Evolutionary conservation across 352 stramenopile genomes (phyloP).

Genomic region (Phytopythium vexans): DNA sequence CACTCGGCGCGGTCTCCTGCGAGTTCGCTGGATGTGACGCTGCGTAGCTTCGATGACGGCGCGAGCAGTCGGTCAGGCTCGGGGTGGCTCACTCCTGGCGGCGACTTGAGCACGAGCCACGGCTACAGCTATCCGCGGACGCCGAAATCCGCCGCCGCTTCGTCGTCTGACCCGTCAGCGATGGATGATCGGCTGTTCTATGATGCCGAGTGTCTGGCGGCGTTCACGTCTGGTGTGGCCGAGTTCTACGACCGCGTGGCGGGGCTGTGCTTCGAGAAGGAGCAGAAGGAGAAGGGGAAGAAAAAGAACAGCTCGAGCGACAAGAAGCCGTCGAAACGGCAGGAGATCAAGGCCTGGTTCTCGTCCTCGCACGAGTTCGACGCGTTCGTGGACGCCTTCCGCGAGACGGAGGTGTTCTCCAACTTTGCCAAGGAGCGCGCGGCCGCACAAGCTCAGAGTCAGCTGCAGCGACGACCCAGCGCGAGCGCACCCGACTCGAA

Average conservation of each 20-base stretch:
- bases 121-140: not conserved
- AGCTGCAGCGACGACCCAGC: conserved; percentile 29
- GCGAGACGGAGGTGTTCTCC: conserved; percentile 43
- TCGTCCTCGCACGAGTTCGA: conserved; percentile 82
- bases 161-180: conserved; percentile 13
- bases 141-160: not conserved
- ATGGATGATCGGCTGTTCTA: conserved; percentile 61
- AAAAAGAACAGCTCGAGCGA: conserved; percentile 39
- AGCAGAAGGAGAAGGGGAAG: conserved; percentile 50
- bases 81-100: conserved; percentile 18
- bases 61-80: conserved; percentile 38
- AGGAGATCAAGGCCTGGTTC: conserved; percentile 86
- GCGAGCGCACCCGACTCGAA: conserved; percentile 31
- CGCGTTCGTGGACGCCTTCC: conserved; percentile 74
- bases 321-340: conserved; percentile 60
- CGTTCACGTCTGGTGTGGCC: conserved; percentile 50
- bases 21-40: conserved; percentile 18
- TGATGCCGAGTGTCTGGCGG: conserved; percentile 48
- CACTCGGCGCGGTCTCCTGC: conserved; percentile 30
- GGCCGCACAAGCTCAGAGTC: conserved; percentile 16
- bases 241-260: conserved; percentile 71
- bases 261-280: conserved; percentile 51
- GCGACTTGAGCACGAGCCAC: conserved; percentile 1
- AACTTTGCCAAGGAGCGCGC: conserved; percentile 43
- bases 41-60: conserved; percentile 39